A percentile compares a stretch with the other conserved stretches of the same genome.
These are phyloP conservation scores for Cercospora nicotianae DNA, from an alignment of 2,329 filamentous ascomycete genomes.

Conservation along the genomic window DNA sequence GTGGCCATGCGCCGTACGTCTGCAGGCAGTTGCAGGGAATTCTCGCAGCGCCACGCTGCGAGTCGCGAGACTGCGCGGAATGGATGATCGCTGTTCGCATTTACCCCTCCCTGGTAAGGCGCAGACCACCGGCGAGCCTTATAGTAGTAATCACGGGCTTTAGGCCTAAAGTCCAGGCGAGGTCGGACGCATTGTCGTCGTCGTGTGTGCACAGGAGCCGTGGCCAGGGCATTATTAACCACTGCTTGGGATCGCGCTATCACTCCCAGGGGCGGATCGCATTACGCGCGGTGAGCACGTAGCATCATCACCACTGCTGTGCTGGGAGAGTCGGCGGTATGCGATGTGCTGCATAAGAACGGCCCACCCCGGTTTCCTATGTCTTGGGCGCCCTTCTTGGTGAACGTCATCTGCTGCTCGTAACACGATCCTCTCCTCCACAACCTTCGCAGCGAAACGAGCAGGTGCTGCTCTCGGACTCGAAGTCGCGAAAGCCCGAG, in stretches of 20 bases:
- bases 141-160: not conserved
- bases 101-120: not conserved
- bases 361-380: not conserved
- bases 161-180: constrained; percentile 8
- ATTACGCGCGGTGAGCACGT: not conserved
- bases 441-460: not conserved
- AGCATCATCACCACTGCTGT: not conserved
- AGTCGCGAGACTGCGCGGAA: not conserved
- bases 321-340: not conserved
- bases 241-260: not conserved
- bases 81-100: constrained; percentile 8
- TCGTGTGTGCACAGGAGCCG: not conserved
- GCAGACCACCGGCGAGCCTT: not conserved
- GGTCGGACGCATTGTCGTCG: not conserved
- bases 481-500: not conserved
- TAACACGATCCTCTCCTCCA: not conserved
- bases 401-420: constrained; percentile 1
- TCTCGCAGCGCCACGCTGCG: not conserved
- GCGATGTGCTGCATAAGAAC: not conserved
- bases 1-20: not conserved
- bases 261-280: not conserved
- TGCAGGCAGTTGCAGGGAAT: not conserved
- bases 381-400: not conserved
- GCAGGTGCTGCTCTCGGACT: not conserved
- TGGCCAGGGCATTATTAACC: not conserved